phyloP scores from a whole-genome alignment of 768 basidiomycete species.

The Boletus vermiculosoides region DNA sequence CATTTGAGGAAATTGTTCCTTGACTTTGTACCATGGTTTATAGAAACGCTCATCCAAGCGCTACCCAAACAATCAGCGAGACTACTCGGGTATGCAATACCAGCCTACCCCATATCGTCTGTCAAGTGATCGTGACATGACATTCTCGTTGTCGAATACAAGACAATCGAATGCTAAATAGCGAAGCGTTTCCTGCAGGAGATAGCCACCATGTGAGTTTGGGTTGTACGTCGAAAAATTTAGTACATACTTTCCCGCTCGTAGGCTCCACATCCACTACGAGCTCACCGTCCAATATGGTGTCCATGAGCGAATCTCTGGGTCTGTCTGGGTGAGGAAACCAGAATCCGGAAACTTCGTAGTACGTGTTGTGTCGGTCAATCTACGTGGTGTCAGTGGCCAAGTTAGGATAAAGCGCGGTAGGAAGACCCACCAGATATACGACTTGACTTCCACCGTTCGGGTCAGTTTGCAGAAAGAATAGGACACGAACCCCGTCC shows the following conservation, averaged over 20 bases:
- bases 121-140: constrained; percentile 80
- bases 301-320: constrained; percentile 65
- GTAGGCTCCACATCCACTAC: constrained; percentile 84
- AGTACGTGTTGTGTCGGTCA: constrained; percentile 90
- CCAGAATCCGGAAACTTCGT: constrained; percentile 68
- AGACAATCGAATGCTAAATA: constrained; percentile 92
- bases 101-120: constrained; percentile 85
- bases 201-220: neutral
- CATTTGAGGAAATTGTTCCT: constrained; percentile 68
- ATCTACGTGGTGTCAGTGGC: constrained; percentile 52
- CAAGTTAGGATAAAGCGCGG: neutral
- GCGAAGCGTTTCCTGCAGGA: constrained; percentile 68
- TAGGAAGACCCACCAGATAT: constrained; percentile 63
- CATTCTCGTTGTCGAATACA: constrained; percentile 79
- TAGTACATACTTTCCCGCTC: constrained; percentile 59
- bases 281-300: constrained; percentile 90
- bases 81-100: neutral
- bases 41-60: constrained; percentile 79
- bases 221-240: neutral
- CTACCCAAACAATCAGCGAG: constrained; percentile 12
- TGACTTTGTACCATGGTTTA: constrained; percentile 72
- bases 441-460: constrained; percentile 53
- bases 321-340: constrained; percentile 88
- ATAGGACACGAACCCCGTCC: constrained; percentile 88
- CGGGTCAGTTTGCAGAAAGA: constrained; percentile 68